These are phyloP conservation scores for Stephania japonica DNA, from an alignment of 164 flowering plant species.

Conservation along the genomic window DNA sequence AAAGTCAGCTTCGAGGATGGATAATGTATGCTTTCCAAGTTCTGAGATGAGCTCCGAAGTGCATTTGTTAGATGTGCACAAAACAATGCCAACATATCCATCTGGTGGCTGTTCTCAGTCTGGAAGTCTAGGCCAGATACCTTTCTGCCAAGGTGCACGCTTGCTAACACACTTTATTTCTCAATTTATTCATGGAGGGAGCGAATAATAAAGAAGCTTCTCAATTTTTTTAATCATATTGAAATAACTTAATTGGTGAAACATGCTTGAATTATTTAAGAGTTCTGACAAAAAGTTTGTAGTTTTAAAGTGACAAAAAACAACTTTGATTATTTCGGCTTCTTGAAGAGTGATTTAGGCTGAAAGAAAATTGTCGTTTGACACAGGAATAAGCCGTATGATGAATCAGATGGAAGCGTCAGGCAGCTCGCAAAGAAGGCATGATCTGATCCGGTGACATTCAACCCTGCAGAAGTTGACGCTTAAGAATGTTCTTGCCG, in stretches of 20 bases:
- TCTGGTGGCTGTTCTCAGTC: constrained; percentile 34
- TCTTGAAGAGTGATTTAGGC: background rate
- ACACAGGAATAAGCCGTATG: constrained; percentile 63
- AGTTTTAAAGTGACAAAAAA: no score
- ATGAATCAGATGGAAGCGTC: constrained; percentile 58
- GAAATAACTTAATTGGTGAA: background rate
- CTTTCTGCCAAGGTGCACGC: constrained; percentile 45
- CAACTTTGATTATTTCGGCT: background rate
- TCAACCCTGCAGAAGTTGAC: background rate
- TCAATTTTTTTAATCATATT: background rate
- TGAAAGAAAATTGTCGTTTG: constrained; percentile 3
- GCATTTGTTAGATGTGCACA: constrained; percentile 39
- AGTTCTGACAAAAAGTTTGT: background rate
- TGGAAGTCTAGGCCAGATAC: constrained; percentile 32
- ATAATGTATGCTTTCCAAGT: constrained; percentile 58
- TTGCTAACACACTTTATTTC: constrained; percentile 26
- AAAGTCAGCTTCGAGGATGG: constrained; percentile 27
- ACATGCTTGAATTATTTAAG: no score
- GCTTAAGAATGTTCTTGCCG: background rate
- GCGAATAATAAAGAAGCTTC: background rate
- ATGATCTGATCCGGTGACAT: constrained; percentile 50
- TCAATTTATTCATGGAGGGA: background rate
- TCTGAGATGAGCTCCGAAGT: constrained; percentile 49
- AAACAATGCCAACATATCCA: constrained; percentile 33
- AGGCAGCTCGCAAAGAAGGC: constrained; percentile 53